Evolutionary conservation across 2,329 filamentous ascomycete species (phyloP).

Genomic region (Fusarium xylarioides): DNA sequence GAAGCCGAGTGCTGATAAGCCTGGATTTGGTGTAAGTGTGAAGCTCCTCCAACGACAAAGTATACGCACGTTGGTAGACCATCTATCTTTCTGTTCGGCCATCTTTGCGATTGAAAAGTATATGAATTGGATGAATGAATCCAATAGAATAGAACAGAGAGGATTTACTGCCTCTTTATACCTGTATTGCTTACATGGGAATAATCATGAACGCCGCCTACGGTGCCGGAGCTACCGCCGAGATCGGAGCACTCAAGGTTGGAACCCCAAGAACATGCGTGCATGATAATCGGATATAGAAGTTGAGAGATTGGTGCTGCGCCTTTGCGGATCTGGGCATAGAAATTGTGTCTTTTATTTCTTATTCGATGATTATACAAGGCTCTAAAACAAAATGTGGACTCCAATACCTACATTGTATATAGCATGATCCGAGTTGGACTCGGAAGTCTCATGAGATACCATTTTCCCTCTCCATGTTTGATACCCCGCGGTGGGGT

Average conservation of each 20-base stretch:
- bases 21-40: constrained; percentile 47
- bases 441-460: background rate
- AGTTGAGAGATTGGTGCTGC: background rate
- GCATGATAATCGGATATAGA: background rate
- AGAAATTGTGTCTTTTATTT: background rate
- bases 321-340: background rate
- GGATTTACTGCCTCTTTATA: constrained; percentile 26
- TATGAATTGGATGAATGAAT: background rate
- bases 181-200: background rate
- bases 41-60: background rate
- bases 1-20: constrained; percentile 69
- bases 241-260: constrained; percentile 37
- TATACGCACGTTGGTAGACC: constrained; percentile 41
- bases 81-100: constrained; percentile 41
- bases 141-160: background rate
- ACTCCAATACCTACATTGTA: background rate
- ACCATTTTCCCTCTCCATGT: background rate
- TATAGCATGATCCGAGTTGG: background rate
- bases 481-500: background rate
- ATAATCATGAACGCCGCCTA: constrained; percentile 28
- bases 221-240: constrained; percentile 19
- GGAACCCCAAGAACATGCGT: background rate
- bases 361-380: background rate
- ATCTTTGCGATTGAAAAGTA: constrained; percentile 8
- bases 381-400: background rate